Base-by-base conservation (phyloP, 805 yeast species). In the Suhomyces vadensis region DNA sequence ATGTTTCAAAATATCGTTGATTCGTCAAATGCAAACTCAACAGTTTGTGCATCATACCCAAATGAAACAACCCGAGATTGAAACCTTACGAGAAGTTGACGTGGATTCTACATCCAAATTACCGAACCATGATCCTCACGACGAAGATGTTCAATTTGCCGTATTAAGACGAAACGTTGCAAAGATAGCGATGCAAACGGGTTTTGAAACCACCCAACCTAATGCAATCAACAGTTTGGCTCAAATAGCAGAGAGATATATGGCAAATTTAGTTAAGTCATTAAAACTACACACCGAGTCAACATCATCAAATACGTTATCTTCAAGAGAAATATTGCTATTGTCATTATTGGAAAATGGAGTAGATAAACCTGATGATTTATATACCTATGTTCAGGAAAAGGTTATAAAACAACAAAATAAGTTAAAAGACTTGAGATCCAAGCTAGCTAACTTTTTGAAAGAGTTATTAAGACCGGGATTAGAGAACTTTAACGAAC, bases 1-100 rank as follows among this genome's bases (percentile, higher is more conserved):
- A 3, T 91, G 97, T 60, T 87, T 89, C 67, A 91, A 91, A 61
- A 87, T 94, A 16, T 83, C 92, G 4, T 69, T 90, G 39, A 87
- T 94, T 46, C 74, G 96, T 52, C 91, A 91, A 58, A 85, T 94
- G 85, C 98, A 94, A 64, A 85, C 85, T 14, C 87, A 85, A 40
- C 84, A 81, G 47, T 82, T 81, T 61, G 69, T 85, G 39, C 92
- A 85, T 57, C 85, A 83, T 41, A 76, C 89, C 0, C 92, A 85
- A 55, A 70, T 83, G 74, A 78, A 78, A 50, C 79, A 84, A 10
- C 92, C 92, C 4, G 84, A 77, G 45, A 74, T 83, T 33, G 82
- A 79, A 39, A 65, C 75, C 8, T 63, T 91, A 10, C 67, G 73
- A 45, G 89, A 87, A 43, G 59, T 77, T 19, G 97, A 91, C 59